Conservation (phyloP, 139 green algal species). For the Tetradesmus lagerheimii region DNA sequence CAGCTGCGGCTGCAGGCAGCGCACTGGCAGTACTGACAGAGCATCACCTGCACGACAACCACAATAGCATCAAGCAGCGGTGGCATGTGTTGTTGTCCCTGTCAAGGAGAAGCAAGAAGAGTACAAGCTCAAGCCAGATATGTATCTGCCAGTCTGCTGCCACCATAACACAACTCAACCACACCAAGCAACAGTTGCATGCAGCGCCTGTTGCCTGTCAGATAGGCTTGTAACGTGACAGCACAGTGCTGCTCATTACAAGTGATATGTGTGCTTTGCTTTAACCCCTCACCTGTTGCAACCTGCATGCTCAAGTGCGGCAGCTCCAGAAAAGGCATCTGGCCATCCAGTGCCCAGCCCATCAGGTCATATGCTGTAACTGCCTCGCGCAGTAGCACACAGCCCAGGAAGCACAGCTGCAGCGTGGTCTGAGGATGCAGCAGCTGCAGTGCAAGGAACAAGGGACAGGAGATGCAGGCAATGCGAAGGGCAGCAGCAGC, state of each 20-base stretch:
- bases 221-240: too few species aligned
- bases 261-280: too few species aligned
- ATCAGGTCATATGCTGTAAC: slow-evolving; percentile 29
- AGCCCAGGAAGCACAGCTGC: slow-evolving; percentile 31
- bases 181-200: too few species aligned
- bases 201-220: too few species aligned
- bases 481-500: background rate
- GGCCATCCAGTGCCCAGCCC: slow-evolving; percentile 36
- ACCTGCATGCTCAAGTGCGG: background rate
- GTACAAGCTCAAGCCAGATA: too few species aligned
- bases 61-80: background rate
- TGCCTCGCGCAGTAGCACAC: slow-evolving; percentile 17
- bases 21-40: background rate
- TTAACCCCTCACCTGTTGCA: background rate
- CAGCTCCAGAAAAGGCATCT: slow-evolving; percentile 43
- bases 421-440: slow-evolving; percentile 36
- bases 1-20: slow-evolving; percentile 24
- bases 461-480: background rate
- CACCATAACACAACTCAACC: too few species aligned
- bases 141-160: too few species aligned
- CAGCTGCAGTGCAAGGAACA: background rate
- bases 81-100: too few species aligned
- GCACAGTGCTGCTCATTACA: too few species aligned
- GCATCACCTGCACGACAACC: background rate
- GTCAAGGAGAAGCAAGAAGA: too few species aligned